A percentile compares a stretch with the other conserved stretches of the same genome.
phyloP scores from a whole-genome alignment of 768 basidiomycete species.

The Phaffia tasmanica region DNA sequence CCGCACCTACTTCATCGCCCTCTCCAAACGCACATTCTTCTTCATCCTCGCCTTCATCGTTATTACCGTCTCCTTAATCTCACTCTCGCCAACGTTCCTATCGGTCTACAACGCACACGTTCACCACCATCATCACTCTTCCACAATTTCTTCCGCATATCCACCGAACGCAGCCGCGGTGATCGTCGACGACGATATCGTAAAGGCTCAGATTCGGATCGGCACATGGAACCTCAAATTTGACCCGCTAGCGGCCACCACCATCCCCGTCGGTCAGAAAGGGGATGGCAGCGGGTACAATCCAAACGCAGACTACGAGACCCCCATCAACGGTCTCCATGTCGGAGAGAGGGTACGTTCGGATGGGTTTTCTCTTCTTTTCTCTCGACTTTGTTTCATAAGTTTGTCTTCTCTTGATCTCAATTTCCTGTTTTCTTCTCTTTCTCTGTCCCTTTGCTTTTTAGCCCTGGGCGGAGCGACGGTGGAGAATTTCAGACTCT shows the following conservation, averaged over 20 bases:
- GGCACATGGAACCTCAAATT: conserved; percentile 18
- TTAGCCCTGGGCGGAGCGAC: conserved; percentile 22
- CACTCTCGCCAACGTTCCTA: too few relatives aligned
- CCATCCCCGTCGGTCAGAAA: conserved; percentile 14
- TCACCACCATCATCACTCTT: too few relatives aligned
- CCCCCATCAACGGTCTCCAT: neutral
- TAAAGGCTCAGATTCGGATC: neutral
- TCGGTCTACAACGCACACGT: too few relatives aligned
- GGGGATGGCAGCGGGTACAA: conserved; percentile 13
- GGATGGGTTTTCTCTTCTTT: neutral
- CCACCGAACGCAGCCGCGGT: too few relatives aligned
- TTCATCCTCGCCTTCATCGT: too few relatives aligned
- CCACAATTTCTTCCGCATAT: too few relatives aligned
- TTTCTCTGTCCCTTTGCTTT: neutral
- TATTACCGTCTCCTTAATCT: too few relatives aligned
- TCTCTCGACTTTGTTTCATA: neutral
- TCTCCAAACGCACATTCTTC: too few relatives aligned
- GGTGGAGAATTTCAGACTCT: conserved; percentile 21
- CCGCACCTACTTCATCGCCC: too few relatives aligned
- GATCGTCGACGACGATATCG: too few relatives aligned
- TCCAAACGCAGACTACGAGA: neutral
- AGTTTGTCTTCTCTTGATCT: neutral
- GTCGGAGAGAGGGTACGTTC: conserved; percentile 12
- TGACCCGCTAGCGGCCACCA: conserved; percentile 3
- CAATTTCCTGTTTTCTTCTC: too few relatives aligned